Conservation (phyloP, 768 basidiomycete genomes). For the Tylopilus intermedius region DNA sequence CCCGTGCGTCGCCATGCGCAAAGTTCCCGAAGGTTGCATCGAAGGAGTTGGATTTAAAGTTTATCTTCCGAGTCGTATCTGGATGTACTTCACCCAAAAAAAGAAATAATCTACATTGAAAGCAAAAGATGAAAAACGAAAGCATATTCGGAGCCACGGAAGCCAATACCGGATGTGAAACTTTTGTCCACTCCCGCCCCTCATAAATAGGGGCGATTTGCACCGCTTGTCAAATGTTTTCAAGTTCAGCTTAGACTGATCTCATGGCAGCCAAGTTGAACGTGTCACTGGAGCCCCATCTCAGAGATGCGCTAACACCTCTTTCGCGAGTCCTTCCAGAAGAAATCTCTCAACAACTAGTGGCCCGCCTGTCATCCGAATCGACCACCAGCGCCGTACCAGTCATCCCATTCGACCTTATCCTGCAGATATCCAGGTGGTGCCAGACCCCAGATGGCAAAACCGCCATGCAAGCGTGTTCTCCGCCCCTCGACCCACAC, state of each 20-base stretch:
- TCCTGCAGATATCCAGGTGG: constrained; percentile 65
- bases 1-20: too few species aligned
- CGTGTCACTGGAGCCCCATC: constrained; percentile 66
- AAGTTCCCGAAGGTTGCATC: too few species aligned
- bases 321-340: constrained; percentile 44
- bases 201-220: constrained; percentile 23
- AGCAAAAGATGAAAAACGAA: too few species aligned
- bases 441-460: constrained; percentile 49
- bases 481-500: constrained; percentile 44
- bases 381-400: constrained; percentile 11
- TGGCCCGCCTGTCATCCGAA: constrained; percentile 31
- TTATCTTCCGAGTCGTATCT: too few species aligned
- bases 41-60: too few species aligned
- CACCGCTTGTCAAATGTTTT: not conserved
- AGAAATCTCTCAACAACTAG: constrained; percentile 40
- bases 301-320: constrained; percentile 44
- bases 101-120: too few species aligned
- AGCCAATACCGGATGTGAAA: too few species aligned
- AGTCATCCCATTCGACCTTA: constrained; percentile 59
- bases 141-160: too few species aligned
- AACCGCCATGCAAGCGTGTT: constrained; percentile 33
- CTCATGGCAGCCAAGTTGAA: constrained; percentile 34
- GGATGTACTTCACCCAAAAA: too few species aligned
- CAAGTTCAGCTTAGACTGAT: not conserved
- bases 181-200: too few species aligned